phyloP scores from a whole-genome alignment of 2,329 filamentous ascomycete species.

The Penicillium aurantiogriseum region DNA sequence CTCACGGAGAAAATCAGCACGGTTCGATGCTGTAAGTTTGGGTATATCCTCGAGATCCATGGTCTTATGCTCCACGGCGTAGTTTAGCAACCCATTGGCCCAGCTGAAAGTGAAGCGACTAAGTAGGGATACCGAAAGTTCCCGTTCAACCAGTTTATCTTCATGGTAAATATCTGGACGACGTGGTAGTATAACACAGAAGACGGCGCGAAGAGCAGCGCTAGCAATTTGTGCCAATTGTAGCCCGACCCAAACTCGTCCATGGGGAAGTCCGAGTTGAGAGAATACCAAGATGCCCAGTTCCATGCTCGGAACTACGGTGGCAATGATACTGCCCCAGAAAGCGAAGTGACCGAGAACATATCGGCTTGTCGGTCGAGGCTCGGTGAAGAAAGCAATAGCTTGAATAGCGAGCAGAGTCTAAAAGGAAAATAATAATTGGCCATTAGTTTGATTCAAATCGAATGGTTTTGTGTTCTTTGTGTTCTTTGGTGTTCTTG shows the following conservation, averaged over 20 bases:
- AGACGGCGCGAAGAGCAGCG: slow-evolving; percentile 28
- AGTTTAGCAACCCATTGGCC: slow-evolving; percentile 55
- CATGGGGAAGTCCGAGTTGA: background rate
- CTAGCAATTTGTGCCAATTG: slow-evolving; percentile 51
- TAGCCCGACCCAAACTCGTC: slow-evolving; percentile 43
- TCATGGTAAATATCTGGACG: slow-evolving; percentile 65
- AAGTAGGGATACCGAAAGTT: slow-evolving; percentile 61
- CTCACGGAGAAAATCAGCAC: slow-evolving; percentile 54
- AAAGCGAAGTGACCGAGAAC: slow-evolving; percentile 33
- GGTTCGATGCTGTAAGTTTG: slow-evolving; percentile 56
- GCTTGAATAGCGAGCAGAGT: slow-evolving; percentile 34
- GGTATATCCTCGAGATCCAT: slow-evolving; percentile 64
- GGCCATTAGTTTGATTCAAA: background rate
- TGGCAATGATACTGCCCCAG: slow-evolving; percentile 28
- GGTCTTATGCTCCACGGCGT: slow-evolving; percentile 57
- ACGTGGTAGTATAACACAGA: slow-evolving; percentile 59
- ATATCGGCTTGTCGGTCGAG: slow-evolving; percentile 35
- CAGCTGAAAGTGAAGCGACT: slow-evolving; percentile 66
- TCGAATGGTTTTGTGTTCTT: background rate
- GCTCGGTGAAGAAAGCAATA: slow-evolving; percentile 35
- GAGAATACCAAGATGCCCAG: slow-evolving; percentile 35
- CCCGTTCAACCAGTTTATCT: slow-evolving; percentile 60
- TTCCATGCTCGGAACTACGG: slow-evolving; percentile 23
- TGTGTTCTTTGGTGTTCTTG: background rate
- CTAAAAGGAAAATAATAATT: slow-evolving; percentile 16